Base-by-base conservation (phyloP, 2,329 filamentous ascomycete species). In the Colletotrichum orbiculare region DNA sequence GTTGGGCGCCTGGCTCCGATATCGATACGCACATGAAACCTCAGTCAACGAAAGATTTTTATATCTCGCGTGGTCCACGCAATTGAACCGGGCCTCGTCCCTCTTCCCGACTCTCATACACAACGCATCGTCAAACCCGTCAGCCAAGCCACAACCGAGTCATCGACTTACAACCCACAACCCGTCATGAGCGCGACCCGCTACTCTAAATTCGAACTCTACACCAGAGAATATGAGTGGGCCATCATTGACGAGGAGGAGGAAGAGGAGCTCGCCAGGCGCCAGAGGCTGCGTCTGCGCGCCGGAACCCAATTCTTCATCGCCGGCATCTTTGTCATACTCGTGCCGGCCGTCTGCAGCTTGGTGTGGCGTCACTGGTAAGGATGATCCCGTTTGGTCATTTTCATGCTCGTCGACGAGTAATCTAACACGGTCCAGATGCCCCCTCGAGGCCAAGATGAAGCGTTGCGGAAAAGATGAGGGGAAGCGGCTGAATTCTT, bases 171-270 rank as follows among this genome's bases (percentile, higher is more conserved):
- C 39, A 37, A 46, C n/a, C 17, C 34, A 38, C 43, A 37, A 38
- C 9, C 35, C 38, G 15, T 13, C 13, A 58, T 58, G 55, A 58
- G 41, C 52, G 25, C 39, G 15, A 17, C 17, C 34, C 34, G 52
- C 43, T 37, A 54, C 52, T 54, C 17, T 13, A 54, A 33, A 13
- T 17, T 54, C 48, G 33, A 47, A 3, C 54, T 45, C 17, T 56
- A 60, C 50, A 66, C 50, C 58, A 66, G 57, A 59, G 63, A 64
- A 43, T 61, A 66, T 17, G 63, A 66, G 59, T 66, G 63, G 63
- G 63, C 63, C 47, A 66, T 66, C 37, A 66, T 66, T 34, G 63
- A 66, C 17, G 63, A 66, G 10, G 61, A 64, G n/a, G 63, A 66
- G 42, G 63, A 66, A 17, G 63, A 66, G 42, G 63, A 66, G 47